Evolutionary conservation across 345 rosid genomes (phyloP), one percentile per base, ranked within the genome.

Genomic region (Barbarea vulgaris): DNA sequence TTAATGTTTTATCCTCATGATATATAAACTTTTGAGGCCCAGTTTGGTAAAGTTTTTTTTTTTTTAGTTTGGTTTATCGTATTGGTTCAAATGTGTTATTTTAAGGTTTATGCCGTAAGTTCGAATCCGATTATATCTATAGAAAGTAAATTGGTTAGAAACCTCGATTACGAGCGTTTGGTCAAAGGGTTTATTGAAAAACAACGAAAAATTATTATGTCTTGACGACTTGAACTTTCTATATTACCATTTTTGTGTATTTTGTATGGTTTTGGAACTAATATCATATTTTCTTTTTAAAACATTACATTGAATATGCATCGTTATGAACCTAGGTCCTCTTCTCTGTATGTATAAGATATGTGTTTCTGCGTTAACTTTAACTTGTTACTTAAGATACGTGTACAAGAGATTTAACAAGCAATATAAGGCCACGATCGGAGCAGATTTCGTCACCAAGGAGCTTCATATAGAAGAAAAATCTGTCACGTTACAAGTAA

Each of bases 381-480:
- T 78, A 47, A 79, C 81, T 62, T 79, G 64, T 41, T 62, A 63
- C 59, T 58, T 68, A 58, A 93, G 98, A 89, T 89, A 91, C 77
- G 97, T 91, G 11, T 87, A 91, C 63, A 89, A 91, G 60, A 88
- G 80, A 80, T 89, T 85, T 75, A 91, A 80, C 48, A 85, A 77
- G 64, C 96, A 88, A 30, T 91, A 91, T 64, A 93, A 93, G 77
- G 93, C 98, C 10, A 94, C 98, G 8, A 93, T 93, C 19, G 97
- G 96, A 48, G 97, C 98, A 14, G 97, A 91, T 80, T 93, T 93
- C 60, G 93, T 91, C 30, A 94, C 98, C 31, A 89, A 85, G 81
- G 98, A 94, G 42, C 76, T 94, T 3, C 97, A 85, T 75, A 75
- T 91, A 21, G 98, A 86, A 47, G 92, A 88, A 36, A 86, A 90